phyloP scores from a whole-genome alignment of 768 basidiomycete genomes.

The Coprinopsis marcescibilis region DNA sequence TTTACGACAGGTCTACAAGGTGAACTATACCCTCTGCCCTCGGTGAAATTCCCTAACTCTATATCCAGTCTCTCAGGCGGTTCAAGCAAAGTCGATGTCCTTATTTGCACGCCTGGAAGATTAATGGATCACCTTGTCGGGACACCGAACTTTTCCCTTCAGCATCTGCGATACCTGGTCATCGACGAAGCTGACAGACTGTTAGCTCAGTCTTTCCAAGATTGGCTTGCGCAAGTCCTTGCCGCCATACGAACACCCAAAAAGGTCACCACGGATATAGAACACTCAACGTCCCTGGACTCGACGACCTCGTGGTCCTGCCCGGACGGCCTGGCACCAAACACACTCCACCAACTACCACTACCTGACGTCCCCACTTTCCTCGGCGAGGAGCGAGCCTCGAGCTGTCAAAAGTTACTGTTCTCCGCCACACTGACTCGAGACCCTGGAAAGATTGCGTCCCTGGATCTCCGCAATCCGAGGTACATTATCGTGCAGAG shows the following conservation, averaged over 20 bases:
- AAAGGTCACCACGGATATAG: too few relatives aligned
- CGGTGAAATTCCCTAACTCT: not conserved
- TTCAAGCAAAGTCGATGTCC: conserved; percentile 85
- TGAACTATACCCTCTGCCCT: conserved; percentile 25
- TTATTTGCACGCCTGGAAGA: conserved; percentile 94
- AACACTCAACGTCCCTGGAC: too few relatives aligned
- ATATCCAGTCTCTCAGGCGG: conserved; percentile 66
- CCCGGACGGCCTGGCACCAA: conserved; percentile 60
- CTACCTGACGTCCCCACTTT: conserved; percentile 40
- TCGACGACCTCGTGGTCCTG: too few relatives aligned
- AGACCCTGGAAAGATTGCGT: conserved; percentile 89
- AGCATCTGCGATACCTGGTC: conserved; percentile 93
- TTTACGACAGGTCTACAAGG: conserved; percentile 53
- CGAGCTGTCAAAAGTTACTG: conserved; percentile 88
- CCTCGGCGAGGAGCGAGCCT: conserved; percentile 47
- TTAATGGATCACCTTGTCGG: conserved; percentile 89
- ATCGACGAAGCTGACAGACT: conserved; percentile 98
- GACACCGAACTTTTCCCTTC: conserved; percentile 86
- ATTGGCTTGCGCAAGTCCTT: conserved; percentile 85
- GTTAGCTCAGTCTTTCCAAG: conserved; percentile 91
- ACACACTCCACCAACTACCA: conserved; percentile 41
- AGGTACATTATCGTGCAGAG: conserved; percentile 86
- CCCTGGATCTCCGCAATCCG: conserved; percentile 70
- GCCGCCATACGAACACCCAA: conserved; percentile 50
- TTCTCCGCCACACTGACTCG: conserved; percentile 95